phyloP scores from a whole-genome alignment of 1,139 yeast genomes.

The Sugiyamaella paludigena region DNA sequence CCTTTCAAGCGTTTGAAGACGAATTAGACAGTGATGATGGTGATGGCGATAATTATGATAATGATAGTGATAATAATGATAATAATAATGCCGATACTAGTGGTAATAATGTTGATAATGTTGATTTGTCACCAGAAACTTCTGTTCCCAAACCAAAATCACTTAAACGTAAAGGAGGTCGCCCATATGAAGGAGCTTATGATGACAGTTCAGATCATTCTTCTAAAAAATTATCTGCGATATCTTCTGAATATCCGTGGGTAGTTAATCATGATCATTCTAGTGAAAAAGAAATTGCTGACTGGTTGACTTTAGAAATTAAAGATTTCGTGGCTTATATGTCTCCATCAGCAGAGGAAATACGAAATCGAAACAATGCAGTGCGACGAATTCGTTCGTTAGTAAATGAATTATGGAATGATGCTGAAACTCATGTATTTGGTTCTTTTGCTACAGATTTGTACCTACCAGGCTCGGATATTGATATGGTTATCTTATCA shows the following conservation, averaged over 20 bases:
- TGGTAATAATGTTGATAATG: slow-evolving; percentile 1
- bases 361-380: slow-evolving; percentile 63
- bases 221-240: slow-evolving; percentile 10
- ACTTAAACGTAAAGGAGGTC: slow-evolving; percentile 23
- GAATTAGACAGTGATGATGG: slow-evolving; percentile 17
- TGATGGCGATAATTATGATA: slow-evolving; percentile 5
- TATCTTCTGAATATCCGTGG: slow-evolving; percentile 66
- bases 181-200: background rate
- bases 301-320: slow-evolving; percentile 86
- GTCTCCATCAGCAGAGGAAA: slow-evolving; percentile 80
- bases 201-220: slow-evolving; percentile 33
- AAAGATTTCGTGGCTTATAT: slow-evolving; percentile 82
- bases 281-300: slow-evolving; percentile 70
- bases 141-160: slow-evolving; percentile 25
- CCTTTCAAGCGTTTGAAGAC: slow-evolving; percentile 29
- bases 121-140: slow-evolving; percentile 7
- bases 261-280: slow-evolving; percentile 72
- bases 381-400: slow-evolving; percentile 58
- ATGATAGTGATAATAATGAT: slow-evolving; percentile 21
- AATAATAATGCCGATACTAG: slow-evolving; percentile 4
- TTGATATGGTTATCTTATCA: slow-evolving; percentile 87
- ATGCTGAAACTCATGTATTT: slow-evolving; percentile 79
- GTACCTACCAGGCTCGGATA: slow-evolving; percentile 93
- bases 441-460: slow-evolving; percentile 96
- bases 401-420: slow-evolving; percentile 70